Evolutionary conservation across 2,329 filamentous ascomycete species (phyloP).

Genomic region (Phaeosphaeriaceae sp.): DNA sequence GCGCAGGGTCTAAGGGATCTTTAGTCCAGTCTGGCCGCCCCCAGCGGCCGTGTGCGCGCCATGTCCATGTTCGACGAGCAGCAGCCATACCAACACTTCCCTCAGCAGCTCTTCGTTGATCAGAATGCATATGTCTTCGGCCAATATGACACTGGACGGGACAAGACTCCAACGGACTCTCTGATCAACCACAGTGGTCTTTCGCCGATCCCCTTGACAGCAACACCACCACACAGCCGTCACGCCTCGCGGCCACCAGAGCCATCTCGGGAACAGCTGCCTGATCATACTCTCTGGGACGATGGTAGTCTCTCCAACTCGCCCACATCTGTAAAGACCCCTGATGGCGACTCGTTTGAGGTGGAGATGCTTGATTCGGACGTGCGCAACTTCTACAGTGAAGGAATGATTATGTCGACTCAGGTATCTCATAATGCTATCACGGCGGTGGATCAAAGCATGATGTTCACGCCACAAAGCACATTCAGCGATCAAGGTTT

Average conservation of each 20-base stretch:
- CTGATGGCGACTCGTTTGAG: constrained; percentile 42
- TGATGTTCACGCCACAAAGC: constrained; percentile 31
- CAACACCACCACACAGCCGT: constrained; percentile 41
- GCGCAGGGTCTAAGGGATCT: constrained; percentile 29
- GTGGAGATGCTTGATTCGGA: constrained; percentile 42
- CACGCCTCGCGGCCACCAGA: constrained; percentile 40
- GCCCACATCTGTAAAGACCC: constrained; percentile 44
- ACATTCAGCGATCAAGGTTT: constrained; percentile 30
- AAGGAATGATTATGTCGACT: constrained; percentile 30
- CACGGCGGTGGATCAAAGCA: constrained; percentile 27
- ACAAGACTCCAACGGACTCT: constrained; percentile 46
- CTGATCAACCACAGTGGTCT: constrained; percentile 42
- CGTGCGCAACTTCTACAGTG: constrained; percentile 34
- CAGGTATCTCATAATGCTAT: constrained; percentile 32
- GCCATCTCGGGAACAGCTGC: constrained; percentile 31
- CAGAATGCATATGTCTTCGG: constrained; percentile 27
- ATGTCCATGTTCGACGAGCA: constrained; percentile 40
- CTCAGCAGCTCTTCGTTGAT: constrained; percentile 27
- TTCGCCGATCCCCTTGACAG: constrained; percentile 44
- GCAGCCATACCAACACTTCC: constrained; percentile 25
- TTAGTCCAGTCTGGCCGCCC: constrained; percentile 27
- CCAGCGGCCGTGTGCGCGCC: constrained; percentile 28
- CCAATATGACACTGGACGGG: constrained; percentile 32
- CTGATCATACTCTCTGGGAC: constrained; percentile 41
- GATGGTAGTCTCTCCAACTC: constrained; percentile 45